Percentiles rank a stretch among this genome's conserved stretches.
These are phyloP conservation scores for Pisolithus microcarpus DNA, from an alignment of 768 basidiomycete species.

Conservation along the genomic window DNA sequence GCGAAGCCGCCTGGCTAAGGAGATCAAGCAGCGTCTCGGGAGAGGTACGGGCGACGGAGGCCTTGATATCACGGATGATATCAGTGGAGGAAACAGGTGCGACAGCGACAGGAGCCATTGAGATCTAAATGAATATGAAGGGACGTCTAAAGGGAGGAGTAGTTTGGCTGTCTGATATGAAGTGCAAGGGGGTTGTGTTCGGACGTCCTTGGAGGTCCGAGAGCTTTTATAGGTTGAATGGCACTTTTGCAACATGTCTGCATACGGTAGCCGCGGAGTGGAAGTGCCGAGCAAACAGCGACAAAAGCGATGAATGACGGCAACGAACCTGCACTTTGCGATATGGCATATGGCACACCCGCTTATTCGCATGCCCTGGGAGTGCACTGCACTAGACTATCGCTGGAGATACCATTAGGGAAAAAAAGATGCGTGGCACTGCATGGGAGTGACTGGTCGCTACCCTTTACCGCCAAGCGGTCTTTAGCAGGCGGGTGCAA, in stretches of 20 bases:
- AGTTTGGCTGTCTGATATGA: slow-evolving; percentile 1
- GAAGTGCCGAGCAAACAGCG: not conserved
- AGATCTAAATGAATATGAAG: not conserved
- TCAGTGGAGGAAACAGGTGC: slow-evolving; percentile 7
- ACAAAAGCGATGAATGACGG: not conserved
- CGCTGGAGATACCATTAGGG: no score
- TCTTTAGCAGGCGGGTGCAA: not conserved
- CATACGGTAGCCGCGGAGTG: not conserved
- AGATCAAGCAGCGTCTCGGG: slow-evolving; percentile 7
- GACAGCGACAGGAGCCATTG: slow-evolving; percentile 14
- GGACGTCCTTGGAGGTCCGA: slow-evolving; percentile 4
- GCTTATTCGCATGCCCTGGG: slow-evolving; percentile 1
- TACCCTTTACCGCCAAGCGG: not conserved
- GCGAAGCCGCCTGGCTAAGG: slow-evolving; percentile 4
- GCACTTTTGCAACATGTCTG: not conserved
- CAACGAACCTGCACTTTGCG: not conserved
- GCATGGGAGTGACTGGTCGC: not conserved
- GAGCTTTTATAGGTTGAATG: slow-evolving; percentile 16
- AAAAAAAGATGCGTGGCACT: not conserved
- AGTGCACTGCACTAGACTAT: no score
- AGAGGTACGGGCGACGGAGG: not conserved
- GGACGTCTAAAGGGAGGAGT: not conserved
- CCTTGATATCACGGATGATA: slow-evolving; percentile 9
- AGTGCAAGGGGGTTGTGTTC: not conserved
- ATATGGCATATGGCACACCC: not conserved